These are phyloP conservation scores for Axilococcus clingmanii DNA, from an alignment of 139 green algal genomes.

Conservation along the genomic window DNA sequence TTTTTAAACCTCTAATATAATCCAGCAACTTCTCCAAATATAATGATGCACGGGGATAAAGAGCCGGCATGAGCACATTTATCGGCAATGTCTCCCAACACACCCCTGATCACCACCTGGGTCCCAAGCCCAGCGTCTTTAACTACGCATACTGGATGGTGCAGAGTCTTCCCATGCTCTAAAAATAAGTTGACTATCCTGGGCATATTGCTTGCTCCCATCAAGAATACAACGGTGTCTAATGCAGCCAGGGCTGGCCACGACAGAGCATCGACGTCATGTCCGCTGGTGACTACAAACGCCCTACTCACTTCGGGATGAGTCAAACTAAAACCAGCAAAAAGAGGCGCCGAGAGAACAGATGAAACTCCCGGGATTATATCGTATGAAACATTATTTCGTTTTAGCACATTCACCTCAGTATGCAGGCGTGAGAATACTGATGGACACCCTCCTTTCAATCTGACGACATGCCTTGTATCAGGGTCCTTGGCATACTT, in stretches of 20 bases:
- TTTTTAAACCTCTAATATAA: too few relatives aligned
- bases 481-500: too few relatives aligned
- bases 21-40: too few relatives aligned
- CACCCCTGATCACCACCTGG: too few relatives aligned
- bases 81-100: too few relatives aligned
- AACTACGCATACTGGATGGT: slow-evolving; percentile 45
- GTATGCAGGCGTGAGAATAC: slow-evolving; percentile 49
- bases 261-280: slow-evolving; percentile 36
- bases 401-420: slow-evolving; percentile 46
- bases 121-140: too few relatives aligned
- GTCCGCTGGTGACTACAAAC: slow-evolving; percentile 48
- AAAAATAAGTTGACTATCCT: slow-evolving; percentile 25
- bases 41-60: too few relatives aligned
- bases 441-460: too few relatives aligned
- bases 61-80: too few relatives aligned
- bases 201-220: slow-evolving; percentile 39
- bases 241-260: slow-evolving; percentile 34
- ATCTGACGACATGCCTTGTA: too few relatives aligned
- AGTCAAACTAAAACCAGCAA: slow-evolving; percentile 59
- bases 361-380: slow-evolving; percentile 68
- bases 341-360: slow-evolving; percentile 48
- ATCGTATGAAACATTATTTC: slow-evolving; percentile 30
- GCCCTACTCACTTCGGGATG: slow-evolving; percentile 29
- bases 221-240: slow-evolving; percentile 63
- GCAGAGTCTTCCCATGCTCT: slow-evolving; percentile 32